A percentile compares a stretch with the other conserved stretches of the same genome.
Evolutionary conservation across 129 eudicot species (phyloP).

Genomic region (Kitagawia praeruptora): DNA sequence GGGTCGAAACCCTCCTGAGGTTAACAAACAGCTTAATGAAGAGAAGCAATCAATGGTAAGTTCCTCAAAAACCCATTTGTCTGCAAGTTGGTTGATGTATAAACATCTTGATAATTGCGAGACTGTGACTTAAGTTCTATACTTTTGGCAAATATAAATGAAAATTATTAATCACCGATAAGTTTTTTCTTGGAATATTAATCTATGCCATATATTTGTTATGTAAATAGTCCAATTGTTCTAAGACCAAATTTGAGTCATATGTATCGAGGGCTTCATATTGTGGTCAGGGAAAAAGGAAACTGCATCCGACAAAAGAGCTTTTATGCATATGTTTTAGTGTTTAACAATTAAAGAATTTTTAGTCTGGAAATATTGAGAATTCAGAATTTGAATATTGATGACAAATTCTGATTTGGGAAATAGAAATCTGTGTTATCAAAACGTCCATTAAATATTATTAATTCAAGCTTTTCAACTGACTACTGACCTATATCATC

Average conservation of each 20-base stretch:
- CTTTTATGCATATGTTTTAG: neutral
- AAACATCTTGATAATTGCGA: neutral
- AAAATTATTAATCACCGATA: neutral
- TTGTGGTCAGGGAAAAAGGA: neutral
- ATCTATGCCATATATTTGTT: neutral
- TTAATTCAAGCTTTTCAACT: neutral
- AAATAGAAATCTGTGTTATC: neutral
- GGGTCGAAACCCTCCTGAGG: conserved; percentile 65
- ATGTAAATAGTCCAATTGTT: neutral
- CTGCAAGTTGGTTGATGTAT: neutral
- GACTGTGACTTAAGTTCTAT: neutral
- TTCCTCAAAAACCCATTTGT: neutral
- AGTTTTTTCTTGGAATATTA: neutral
- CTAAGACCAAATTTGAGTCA: neutral
- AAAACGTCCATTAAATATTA: neutral
- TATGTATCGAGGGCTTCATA: neutral
- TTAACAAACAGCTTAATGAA: conserved; percentile 87
- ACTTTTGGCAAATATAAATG: neutral
- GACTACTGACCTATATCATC: conserved; percentile 9
- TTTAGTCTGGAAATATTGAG: neutral
- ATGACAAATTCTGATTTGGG: neutral
- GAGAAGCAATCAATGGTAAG: conserved; percentile 96
- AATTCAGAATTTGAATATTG: neutral
- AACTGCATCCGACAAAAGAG: neutral
- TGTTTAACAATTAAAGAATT: neutral